Evolutionary conservation across 139 green algal genomes (phyloP), one percentile per base, ranked within the genome.

Genomic region (Tetratostichococcus sp.): DNA sequence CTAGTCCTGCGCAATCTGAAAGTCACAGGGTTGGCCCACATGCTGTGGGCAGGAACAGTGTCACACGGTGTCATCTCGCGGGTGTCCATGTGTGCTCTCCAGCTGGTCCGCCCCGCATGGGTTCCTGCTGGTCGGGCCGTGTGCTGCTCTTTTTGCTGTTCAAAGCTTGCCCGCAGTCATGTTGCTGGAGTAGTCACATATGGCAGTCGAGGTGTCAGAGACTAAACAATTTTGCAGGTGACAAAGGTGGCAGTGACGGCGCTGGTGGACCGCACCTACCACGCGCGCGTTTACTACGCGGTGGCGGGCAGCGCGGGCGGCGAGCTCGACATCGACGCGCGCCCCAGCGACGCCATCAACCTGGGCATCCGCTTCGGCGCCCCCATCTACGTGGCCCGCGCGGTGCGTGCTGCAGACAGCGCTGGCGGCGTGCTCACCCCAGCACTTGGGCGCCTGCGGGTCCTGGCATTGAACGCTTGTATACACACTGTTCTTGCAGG

Each of bases 331-430:
- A 77, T 97, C 16, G 92, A 97, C 67, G 84, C 89, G 0, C 80
- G 92, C 0, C 84, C 84, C 22, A 84, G 58, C 34, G 92, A 97
- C 67, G 92, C 92, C 14, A 89, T 97, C 80, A 97, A 96, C 82
- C 77, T 97, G 42, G 91, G 91, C 4, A 80, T 94, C 34, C 85
- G 92, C 42, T 94, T 93, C 73, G 76, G 79, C 11, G 86, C 86
- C 3, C 84, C 89, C 33, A 90, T 97, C 30, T 96, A 91, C 71
- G 86, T 97, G 16, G 84, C 79, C 81, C 21, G 30, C 43, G 34
- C 19, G 50, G 50, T 14, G 8, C 39, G 8, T 50, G 39, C 8
- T 8, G 8, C 39, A 50, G 39, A 14, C 39, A 50, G 39, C 8
- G 14, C 14, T 50, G 8, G 39, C 39, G 14, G 14, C 39, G 39